Evolutionary conservation across 2,329 filamentous ascomycete genomes (phyloP), one percentile per base, ranked within the genome.

Genomic region (Rhinocladiella mackenziei): DNA sequence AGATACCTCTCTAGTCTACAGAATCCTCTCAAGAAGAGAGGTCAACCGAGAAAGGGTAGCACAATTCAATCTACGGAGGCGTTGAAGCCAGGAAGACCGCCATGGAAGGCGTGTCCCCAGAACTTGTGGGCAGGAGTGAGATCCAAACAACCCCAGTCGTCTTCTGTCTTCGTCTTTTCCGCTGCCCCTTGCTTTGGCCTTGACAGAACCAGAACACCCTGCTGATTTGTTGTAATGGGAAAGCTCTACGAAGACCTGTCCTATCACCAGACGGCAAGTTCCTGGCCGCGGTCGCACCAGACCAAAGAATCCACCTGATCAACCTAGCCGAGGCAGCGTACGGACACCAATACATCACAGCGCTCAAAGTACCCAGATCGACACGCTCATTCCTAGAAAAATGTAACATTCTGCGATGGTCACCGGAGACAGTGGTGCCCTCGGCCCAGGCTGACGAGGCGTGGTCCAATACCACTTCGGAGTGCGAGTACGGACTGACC

Each of bases 321-420:
- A 32, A 49, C 25, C 39, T 51, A 1, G 25, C 33, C 5, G 45
- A 48, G 23, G 46, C 48, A 5, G 36, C 32, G 28, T 28, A 46
- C 17, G 34, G 44, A 10, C 39, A 35, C 11, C 30, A 15, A 32
- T 36, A 28, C 40, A 47, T 45, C 43, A 46, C 42, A 14, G 30
- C 23, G 5, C 10, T 51, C 28, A 45, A 32, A 39, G 8, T 51
- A 10, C 44, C 39, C 5, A 36, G 14, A 15, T 11, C 23, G 2
- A 25, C 25, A 10, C 45, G 36, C 15, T 2, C 36, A 13, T 44
- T 52, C 19, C 20, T 52, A 23, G 31, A 37, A 25, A 22, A 37
- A 29, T 48, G 43, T 26, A 33, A 30, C 18, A 45, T 54, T 15
- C 28, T 54, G 11, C 49, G 45, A 6, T 54, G 51, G 51, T 51